Conservation (phyloP, 2,329 filamentous ascomycete species). For the Monosporascus sp. region DNA sequence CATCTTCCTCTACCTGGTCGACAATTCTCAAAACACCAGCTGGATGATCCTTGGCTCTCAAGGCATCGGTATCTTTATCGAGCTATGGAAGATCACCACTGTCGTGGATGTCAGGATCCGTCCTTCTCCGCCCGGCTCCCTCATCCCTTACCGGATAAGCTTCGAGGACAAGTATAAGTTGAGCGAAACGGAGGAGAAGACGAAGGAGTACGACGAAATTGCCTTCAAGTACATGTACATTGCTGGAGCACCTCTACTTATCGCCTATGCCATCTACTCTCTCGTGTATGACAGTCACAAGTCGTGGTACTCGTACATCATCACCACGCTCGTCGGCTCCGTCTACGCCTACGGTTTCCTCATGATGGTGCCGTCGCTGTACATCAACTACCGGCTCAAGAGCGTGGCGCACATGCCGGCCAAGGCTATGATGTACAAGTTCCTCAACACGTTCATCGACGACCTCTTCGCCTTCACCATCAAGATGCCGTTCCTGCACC, state of each 20-base stretch:
- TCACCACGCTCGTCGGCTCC: conserved; percentile 88
- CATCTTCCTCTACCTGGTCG: conserved; percentile 93
- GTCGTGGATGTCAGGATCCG: conserved; percentile 83
- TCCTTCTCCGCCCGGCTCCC: conserved; percentile 59
- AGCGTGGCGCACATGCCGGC: conserved; percentile 94
- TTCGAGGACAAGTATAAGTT: conserved; percentile 98
- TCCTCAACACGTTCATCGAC: conserved; percentile 97
- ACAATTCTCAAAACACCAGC: conserved; percentile 95
- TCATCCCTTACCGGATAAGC: conserved; percentile 71
- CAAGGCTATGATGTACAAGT: conserved; percentile 97
- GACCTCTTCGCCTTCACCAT: conserved; percentile 98
- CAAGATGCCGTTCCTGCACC: conserved; percentile 95
- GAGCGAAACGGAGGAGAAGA: conserved; percentile 93
- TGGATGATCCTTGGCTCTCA: conserved; percentile 99
- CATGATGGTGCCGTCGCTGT: conserved; percentile 96
- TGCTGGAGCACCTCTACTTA: conserved; percentile 78
- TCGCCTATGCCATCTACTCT: conserved; percentile 87
- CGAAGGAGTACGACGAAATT: conserved; percentile 95
- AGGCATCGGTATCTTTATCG: conserved; percentile 68
- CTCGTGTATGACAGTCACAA: conserved; percentile 92
- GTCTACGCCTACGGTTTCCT: conserved; percentile 98
- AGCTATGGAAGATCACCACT: conserved; percentile 93
- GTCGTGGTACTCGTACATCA: conserved; percentile 95
- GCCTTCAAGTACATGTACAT: conserved; percentile 98
- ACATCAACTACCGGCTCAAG: conserved; percentile 98